Evolutionary conservation across 345 rosid genomes (phyloP), one percentile per base, ranked within the genome.

Genomic region (Brassica juncea): DNA sequence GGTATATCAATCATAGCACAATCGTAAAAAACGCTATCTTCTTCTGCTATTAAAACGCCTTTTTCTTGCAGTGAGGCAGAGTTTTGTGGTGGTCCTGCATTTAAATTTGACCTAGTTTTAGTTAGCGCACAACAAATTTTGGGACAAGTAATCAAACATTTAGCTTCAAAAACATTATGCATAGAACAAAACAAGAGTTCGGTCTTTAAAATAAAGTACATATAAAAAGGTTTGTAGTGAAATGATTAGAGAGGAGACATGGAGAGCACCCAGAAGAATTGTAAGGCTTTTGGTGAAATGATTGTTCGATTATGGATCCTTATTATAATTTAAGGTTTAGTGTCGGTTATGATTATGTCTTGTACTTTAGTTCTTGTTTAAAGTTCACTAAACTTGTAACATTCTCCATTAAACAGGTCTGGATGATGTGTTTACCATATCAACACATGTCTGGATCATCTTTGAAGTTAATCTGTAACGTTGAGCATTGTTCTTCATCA

Each of bases 271-370:
- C n/a, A 57, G 10, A 77, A 73, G 57, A 76, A 62, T 72, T 44
- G 39, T 30, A 39, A 25, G 71, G 54, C 66, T 72, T 78, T 81
- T 70, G 70, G 68, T 68, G 78, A 59, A 31, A 75, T 34, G 72
- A 79, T 49, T 67, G 62, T 47, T 73, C 66, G 74, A 70, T 60
- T 82, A 72, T 23, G 76, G 84, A 79, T 68, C 31, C 11, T 35
- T 71, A 54, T 73, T 73, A 68, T 55, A 79, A 55, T 71, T 31
- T 84, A 82, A 86, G 85, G 82, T 81, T 80, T 81, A 72, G 74
- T 80, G 87, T 82, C 72, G 77, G 49, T 23, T 59, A 86, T 87
- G 71, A 87, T 87, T 81, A 77, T 88, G 90, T 90, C 83, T 78
- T 81, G 88, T 85, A 84, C 86, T 85, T 89, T 70, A 81, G 47